These are phyloP conservation scores for Teratosphaeria pseudoeucalypti DNA, from an alignment of 2,329 filamentous ascomycete species.

Conservation along the genomic window DNA sequence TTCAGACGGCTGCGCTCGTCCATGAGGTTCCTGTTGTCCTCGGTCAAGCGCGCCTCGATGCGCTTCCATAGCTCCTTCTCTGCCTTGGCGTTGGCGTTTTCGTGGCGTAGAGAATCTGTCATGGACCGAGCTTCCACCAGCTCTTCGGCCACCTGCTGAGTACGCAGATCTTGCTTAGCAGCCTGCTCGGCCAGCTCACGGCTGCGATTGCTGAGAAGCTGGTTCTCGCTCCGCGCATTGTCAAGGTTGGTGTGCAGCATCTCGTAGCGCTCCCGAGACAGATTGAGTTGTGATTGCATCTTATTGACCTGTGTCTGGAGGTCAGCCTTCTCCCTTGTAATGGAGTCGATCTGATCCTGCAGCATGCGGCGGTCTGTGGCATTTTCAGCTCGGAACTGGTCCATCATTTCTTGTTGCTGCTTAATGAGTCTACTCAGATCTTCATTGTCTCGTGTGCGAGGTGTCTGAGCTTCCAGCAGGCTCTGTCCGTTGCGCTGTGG, in stretches of 20 bases:
- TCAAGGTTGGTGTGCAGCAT: conserved; percentile 83
- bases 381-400: conserved; percentile 79
- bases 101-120: conserved; percentile 77
- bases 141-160: conserved; percentile 87
- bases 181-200: conserved; percentile 68
- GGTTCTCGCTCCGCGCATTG: conserved; percentile 74
- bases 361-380: conserved; percentile 70
- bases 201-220: conserved; percentile 73
- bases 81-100: conserved; percentile 84
- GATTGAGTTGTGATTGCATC: conserved; percentile 66
- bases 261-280: conserved; percentile 74
- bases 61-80: conserved; percentile 93
- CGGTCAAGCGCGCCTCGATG: conserved; percentile 76
- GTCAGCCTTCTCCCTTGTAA: conserved; percentile 71
- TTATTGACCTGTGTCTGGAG: conserved; percentile 75
- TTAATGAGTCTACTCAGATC: conserved; percentile 70
- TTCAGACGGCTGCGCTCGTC: conserved; percentile 81
- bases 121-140: conserved; percentile 75
- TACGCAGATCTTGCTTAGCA: conserved; percentile 80
- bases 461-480: conserved; percentile 28
- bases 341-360: conserved; percentile 70
- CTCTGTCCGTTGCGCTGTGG: conserved; percentile 30
- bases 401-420: conserved; percentile 81
- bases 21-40: conserved; percentile 75
- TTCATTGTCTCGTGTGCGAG: conserved; percentile 48